These are phyloP conservation scores for Tubosaeta sp. DNA, from an alignment of 768 basidiomycete genomes.

Conservation along the genomic window DNA sequence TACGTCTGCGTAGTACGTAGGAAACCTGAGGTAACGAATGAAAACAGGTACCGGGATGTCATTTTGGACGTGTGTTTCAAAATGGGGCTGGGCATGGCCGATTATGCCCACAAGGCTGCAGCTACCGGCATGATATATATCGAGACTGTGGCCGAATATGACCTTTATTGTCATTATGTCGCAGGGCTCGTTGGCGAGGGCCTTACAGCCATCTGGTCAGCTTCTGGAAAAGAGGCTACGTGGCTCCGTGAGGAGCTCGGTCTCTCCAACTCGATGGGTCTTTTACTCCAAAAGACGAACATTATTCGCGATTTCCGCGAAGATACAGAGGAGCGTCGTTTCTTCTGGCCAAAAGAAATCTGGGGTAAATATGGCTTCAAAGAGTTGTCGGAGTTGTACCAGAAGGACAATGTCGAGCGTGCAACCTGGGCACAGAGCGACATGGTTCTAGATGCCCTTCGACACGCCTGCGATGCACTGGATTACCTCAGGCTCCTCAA, in stretches of 20 bases:
- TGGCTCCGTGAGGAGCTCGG: constrained; percentile 80
- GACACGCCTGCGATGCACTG: constrained; percentile 80
- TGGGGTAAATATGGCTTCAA: constrained; percentile 78
- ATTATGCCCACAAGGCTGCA: constrained; percentile 83
- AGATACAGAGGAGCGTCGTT: constrained; percentile 78
- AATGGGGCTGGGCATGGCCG: constrained; percentile 96
- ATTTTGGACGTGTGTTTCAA: constrained; percentile 81
- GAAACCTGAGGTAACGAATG: constrained; percentile 3
- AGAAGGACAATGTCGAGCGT: constrained; percentile 51
- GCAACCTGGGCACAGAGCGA: constrained; percentile 81
- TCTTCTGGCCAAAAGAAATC: constrained; percentile 94
- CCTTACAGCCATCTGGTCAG: constrained; percentile 81
- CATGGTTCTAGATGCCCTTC: constrained; percentile 84
- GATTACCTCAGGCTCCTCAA: constrained; percentile 86
- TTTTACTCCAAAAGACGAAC: constrained; percentile 95
- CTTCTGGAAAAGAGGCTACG: constrained; percentile 73
- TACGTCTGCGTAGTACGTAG: constrained; percentile 24
- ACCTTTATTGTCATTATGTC: constrained; percentile 98
- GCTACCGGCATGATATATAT: constrained; percentile 67
- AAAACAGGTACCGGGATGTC: constrained; percentile 61
- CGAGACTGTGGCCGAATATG: constrained; percentile 78
- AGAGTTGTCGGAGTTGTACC: constrained; percentile 65
- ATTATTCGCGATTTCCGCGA: constrained; percentile 95
- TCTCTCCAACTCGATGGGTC: constrained; percentile 91
- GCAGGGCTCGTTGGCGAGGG: constrained; percentile 98